Evolutionary conservation across 805 yeast genomes (phyloP).

Genomic region (Suhomyces faveliae): DNA sequence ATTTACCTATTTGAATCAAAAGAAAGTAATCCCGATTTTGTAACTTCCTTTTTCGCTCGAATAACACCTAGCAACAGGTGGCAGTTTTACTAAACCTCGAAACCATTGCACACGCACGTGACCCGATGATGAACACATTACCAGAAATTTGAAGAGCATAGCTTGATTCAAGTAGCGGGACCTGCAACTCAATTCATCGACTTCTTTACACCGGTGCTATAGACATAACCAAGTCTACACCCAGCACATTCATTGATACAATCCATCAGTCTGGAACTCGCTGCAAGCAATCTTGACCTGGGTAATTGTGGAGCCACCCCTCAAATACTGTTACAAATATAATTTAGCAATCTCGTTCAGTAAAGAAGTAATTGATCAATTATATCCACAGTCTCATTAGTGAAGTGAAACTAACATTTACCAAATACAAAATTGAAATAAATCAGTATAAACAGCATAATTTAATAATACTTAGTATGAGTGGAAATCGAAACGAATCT

Average conservation of each 20-base stretch:
- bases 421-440: neutral
- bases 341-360: neutral
- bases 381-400: neutral
- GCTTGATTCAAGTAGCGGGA: neutral
- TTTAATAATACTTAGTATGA: neutral
- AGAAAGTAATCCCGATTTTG: neutral
- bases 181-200: neutral
- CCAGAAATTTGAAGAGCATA: neutral
- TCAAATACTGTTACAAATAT: neutral
- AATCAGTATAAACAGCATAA: neutral
- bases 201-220: neutral
- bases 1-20: too few species aligned
- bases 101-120: neutral
- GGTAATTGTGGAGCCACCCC: neutral
- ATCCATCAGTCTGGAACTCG: neutral
- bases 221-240: neutral
- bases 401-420: neutral
- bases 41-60: too few species aligned
- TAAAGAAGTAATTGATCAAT: neutral
- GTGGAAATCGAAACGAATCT: conserved; percentile 2
- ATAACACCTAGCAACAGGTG: neutral
- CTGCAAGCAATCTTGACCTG: neutral
- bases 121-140: neutral
- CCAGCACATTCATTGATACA: neutral
- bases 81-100: neutral